These are phyloP conservation scores for Yamadazyma blattariae DNA, from an alignment of 1,139 yeast genomes.

Conservation along the genomic window DNA sequence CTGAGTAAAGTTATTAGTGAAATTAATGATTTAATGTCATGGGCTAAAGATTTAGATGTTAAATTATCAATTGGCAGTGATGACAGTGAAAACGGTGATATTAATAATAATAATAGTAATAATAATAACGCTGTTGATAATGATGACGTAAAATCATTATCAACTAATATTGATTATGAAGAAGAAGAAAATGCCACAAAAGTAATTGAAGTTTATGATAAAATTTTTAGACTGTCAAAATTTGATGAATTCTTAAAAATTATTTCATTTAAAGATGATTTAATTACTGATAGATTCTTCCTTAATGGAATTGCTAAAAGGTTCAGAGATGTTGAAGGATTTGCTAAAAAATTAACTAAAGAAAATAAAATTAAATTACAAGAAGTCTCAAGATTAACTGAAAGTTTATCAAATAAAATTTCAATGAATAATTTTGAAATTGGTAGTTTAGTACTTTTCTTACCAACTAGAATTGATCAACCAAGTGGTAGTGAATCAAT, in stretches of 20 bases:
- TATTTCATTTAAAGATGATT: conserved; percentile 36
- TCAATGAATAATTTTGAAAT: conserved; percentile 62
- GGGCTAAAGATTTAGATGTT: conserved; percentile 27
- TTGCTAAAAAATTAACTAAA: conserved; percentile 81
- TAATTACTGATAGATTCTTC: conserved; percentile 35
- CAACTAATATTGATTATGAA: conserved; percentile 12
- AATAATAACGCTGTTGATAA: not conserved
- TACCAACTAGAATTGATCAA: conserved; percentile 66
- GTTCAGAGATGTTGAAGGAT: conserved; percentile 85
- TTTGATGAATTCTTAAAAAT: conserved; percentile 24
- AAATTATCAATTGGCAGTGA: not conserved
- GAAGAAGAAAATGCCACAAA: conserved; percentile 3
- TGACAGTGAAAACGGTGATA: not conserved
- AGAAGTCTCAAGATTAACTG: conserved; percentile 33
- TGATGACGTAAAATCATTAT: conserved; percentile 13
- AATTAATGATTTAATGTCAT: conserved; percentile 22
- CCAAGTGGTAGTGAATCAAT: conserved; percentile 16
- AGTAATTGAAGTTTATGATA: conserved; percentile 1
- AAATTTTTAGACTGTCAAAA: conserved; percentile 7
- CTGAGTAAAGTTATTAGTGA: conserved; percentile 30
- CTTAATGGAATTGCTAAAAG: conserved; percentile 69
- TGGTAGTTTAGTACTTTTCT: conserved; percentile 76
- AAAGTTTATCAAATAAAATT: conserved; percentile 48
- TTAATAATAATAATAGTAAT: conserved; percentile 9
- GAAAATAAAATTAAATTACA: conserved; percentile 60